phyloP scores from a whole-genome alignment of 2,329 filamentous ascomycete species.

The Plenodomus lindquistii region DNA sequence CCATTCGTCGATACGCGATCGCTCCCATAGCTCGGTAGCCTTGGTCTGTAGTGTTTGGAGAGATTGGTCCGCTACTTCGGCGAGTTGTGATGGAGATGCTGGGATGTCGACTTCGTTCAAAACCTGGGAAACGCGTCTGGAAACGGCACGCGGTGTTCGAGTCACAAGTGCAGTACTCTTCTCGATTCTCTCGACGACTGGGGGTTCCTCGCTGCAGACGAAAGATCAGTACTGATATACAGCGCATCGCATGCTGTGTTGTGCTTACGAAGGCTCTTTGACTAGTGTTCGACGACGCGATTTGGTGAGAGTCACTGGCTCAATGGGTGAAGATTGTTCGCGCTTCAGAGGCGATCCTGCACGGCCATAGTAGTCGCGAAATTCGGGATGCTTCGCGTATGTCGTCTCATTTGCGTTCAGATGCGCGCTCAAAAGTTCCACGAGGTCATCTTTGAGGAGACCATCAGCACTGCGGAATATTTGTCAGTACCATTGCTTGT shows the following conservation, averaged over 20 bases:
- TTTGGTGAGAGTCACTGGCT: conserved; percentile 39
- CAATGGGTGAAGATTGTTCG: conserved; percentile 42
- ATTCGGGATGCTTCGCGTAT: conserved; percentile 65
- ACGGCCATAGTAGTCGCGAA: conserved; percentile 78
- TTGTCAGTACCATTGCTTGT: conserved; percentile 10
- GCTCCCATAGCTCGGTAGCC: conserved; percentile 65
- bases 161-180: conserved; percentile 44
- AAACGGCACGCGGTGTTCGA: conserved; percentile 42
- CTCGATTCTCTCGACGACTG: conserved; percentile 39
- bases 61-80: conserved; percentile 66
- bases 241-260: conserved; percentile 24
- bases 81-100: conserved; percentile 68
- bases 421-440: conserved; percentile 48
- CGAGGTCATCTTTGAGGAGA: conserved; percentile 79
- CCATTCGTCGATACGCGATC: conserved; percentile 68
- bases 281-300: conserved; percentile 41
- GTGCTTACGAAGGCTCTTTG: conserved; percentile 38
- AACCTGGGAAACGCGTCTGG: conserved; percentile 59
- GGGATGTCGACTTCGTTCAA: conserved; percentile 63
- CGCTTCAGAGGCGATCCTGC: conserved; percentile 58
- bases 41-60: conserved; percentile 72
- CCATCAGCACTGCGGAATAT: conserved; percentile 62
- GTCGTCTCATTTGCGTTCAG: conserved; percentile 64
- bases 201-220: conserved; percentile 46
- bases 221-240: conserved; percentile 28